Evolutionary conservation across 2,329 filamentous ascomycete genomes (phyloP).

Genomic region (Pseudogymnoascus sp.): DNA sequence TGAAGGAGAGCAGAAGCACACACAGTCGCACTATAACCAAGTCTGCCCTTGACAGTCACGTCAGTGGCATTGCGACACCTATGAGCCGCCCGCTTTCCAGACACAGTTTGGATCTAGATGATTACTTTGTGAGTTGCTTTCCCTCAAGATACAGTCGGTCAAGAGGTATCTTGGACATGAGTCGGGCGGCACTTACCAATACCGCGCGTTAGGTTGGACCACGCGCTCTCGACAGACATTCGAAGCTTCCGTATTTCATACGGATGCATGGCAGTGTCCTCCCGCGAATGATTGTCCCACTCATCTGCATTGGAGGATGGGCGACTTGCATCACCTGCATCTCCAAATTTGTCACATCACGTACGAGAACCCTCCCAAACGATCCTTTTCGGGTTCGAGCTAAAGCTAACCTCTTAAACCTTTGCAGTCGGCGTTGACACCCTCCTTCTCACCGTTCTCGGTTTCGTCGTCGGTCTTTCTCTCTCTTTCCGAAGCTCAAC

Average conservation of each 20-base stretch:
- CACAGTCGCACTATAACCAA: no score
- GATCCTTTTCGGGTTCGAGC: conserved; percentile 12
- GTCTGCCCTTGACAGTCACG: neutral
- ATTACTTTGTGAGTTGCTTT: conserved; percentile 22
- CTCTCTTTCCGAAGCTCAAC: conserved; percentile 70
- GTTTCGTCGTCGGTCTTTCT: conserved; percentile 74
- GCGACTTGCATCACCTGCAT: conserved; percentile 55
- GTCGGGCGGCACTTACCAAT: conserved; percentile 3
- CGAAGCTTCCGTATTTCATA: conserved; percentile 68
- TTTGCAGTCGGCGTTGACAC: conserved; percentile 46
- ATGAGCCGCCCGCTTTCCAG: neutral
- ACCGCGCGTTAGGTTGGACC: conserved; percentile 40
- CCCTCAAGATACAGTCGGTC: neutral
- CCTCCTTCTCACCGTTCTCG: conserved; percentile 66
- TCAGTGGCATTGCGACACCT: neutral
- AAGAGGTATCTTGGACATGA: neutral
- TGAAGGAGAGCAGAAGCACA: no score
- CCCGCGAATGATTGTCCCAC: conserved; percentile 64
- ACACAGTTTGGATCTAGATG: conserved; percentile 13
- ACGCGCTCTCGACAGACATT: conserved; percentile 62
- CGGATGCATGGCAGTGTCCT: conserved; percentile 68
- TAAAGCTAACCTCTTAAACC: conserved; percentile 11
- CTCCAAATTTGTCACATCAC: conserved; percentile 33
- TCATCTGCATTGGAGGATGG: conserved; percentile 56
- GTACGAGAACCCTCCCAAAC: conserved; percentile 11